Evolutionary conservation across 768 basidiomycete genomes (phyloP).

Genomic region (Candolleomyces efflorescens): DNA sequence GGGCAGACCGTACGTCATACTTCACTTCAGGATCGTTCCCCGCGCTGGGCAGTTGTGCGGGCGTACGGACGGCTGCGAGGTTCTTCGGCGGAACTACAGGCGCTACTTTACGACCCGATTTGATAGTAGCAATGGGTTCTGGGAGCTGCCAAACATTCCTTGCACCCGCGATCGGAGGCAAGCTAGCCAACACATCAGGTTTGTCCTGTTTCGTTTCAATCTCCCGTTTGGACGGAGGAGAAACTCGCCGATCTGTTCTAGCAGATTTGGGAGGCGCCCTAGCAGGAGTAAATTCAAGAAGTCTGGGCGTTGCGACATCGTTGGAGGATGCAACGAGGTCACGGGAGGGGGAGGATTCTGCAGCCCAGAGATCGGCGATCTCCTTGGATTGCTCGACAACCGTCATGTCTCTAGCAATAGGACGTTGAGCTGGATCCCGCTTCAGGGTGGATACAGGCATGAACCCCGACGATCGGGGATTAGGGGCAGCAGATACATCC

Average conservation of each 20-base stretch:
- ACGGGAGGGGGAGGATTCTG: constrained; percentile 6
- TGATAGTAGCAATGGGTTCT: not conserved
- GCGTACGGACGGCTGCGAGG: not conserved
- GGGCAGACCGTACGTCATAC: constrained; percentile 72
- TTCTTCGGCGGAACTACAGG: not conserved
- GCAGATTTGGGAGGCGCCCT: constrained; percentile 24
- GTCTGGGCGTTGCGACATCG: constrained; percentile 12
- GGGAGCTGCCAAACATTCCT: constrained; percentile 5
- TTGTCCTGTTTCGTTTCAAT: constrained; percentile 6
- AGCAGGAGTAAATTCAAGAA: constrained; percentile 20
- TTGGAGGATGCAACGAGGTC: not conserved
- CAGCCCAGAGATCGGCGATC: constrained; percentile 37
- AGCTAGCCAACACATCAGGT: not conserved
- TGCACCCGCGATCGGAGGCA: not conserved
- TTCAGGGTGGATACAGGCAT: constrained; percentile 58
- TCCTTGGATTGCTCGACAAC: constrained; percentile 33
- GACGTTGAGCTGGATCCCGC: constrained; percentile 29
- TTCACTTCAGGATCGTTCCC: constrained; percentile 49
- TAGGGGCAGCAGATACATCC: constrained; percentile 40
- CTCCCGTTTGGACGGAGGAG: constrained; percentile 26
- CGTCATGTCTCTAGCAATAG: constrained; percentile 22
- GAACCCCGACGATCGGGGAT: constrained; percentile 76
- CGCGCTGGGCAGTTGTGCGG: constrained; percentile 9
- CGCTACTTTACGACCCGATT: not conserved
- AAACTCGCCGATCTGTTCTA: constrained; percentile 32